Base-by-base conservation (phyloP, 208 protist genomes). In the Vickermania spadyakhi region DNA sequence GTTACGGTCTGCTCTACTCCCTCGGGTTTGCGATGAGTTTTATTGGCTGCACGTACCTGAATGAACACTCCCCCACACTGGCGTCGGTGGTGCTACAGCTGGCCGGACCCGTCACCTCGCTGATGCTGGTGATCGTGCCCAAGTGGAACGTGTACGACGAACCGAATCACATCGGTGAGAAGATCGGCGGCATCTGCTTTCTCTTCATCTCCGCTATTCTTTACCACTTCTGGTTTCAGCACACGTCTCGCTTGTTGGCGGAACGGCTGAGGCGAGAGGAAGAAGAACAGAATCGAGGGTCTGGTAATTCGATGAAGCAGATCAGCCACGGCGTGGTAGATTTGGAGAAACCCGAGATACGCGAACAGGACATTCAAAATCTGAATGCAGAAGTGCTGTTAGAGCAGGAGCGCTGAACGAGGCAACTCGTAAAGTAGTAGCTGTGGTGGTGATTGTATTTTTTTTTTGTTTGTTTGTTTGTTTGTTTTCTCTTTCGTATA, bases 41-140 rank as follows among this genome's bases (percentile, higher is more conserved):
- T 52, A 62, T 93, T 22, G 86, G 86, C 1, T 89, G 80, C 64
- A 77, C 75, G 22, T 93, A 81, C 73, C 73, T 93, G 22, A 93
- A 90, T 64, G 81, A 91, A 61, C 73, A 86, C 64, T 89, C 80
- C 52, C 82, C 86, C 7, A 90, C 83, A 21, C 75, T 93, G 42
- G 82, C 80, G 28, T 93, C 86, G 1, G 81, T 93, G 13, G 82
- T 93, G 36, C 57, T 89, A 52, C 86, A 93, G 60, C 70, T 93
- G 4, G 82, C 83, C 0, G 80, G 74, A 0, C 86, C 86, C 18
- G 68, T 93, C 59, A 89, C 86, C 2, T 80, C 82, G 3, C 58
- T 93, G 26, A 45, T 85, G 41, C 73, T 93, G 50, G 71, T 93
- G 28, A 79, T 89, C 56, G 65, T 86, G 28, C 86, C 86, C 25